phyloP scores from a whole-genome alignment of 2,329 filamentous ascomycete genomes.

The Cryphonectria radicalis region DNA sequence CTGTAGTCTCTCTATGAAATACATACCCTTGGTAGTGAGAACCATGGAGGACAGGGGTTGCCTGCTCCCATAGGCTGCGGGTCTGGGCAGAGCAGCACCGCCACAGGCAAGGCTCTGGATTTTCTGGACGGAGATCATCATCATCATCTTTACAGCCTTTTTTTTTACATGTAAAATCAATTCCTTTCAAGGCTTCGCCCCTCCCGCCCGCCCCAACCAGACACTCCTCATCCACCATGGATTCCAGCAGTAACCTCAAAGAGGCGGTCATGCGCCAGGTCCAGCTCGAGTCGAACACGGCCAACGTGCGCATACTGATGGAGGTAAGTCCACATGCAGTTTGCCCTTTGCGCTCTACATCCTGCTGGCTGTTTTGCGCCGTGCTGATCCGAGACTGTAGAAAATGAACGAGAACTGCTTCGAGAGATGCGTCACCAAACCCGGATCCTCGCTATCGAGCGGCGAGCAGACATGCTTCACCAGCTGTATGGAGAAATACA shows the following conservation, averaged over 20 bases:
- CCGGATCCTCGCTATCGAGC: constrained; percentile 67
- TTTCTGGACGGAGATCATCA: constrained; percentile 27
- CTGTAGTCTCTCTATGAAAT: background rate
- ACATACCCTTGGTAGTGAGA: too few species aligned
- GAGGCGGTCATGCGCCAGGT: constrained; percentile 68
- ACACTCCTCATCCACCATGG: constrained; percentile 47
- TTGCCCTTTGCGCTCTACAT: background rate
- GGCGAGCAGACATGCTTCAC: constrained; percentile 73
- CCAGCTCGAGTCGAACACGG: constrained; percentile 65
- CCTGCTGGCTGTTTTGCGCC: constrained; percentile 8
- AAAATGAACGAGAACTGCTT: constrained; percentile 85
- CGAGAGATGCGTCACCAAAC: constrained; percentile 74
- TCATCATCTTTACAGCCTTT: constrained; percentile 2
- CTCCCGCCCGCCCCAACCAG: background rate
- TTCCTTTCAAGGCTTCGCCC: too few species aligned
- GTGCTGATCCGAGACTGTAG: constrained; percentile 44
- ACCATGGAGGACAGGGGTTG: constrained; percentile 8
- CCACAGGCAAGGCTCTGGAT: constrained; percentile 24
- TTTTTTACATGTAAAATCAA: background rate
- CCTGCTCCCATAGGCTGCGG: background rate
- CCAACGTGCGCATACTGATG: constrained; percentile 72
- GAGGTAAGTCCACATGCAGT: constrained; percentile 53
- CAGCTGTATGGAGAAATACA: constrained; percentile 84
- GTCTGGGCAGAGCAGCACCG: constrained; percentile 17
- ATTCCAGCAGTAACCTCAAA: constrained; percentile 59